Evolutionary conservation across 768 basidiomycete genomes (phyloP).

Genomic region (Russula earlei): DNA sequence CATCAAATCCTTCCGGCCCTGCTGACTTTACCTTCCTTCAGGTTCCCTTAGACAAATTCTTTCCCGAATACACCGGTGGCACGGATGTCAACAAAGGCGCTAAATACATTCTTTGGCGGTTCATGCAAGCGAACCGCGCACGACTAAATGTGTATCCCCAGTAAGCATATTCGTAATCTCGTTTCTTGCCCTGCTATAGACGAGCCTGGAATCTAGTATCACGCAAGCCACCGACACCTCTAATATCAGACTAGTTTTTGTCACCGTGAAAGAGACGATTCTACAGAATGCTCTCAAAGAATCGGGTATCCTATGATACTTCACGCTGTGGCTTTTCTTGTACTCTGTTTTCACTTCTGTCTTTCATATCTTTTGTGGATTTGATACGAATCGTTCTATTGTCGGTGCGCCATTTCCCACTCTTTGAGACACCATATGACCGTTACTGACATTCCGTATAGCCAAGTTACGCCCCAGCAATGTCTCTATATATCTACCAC

Average conservation of each 20-base stretch:
- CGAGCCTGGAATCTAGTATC: constrained; percentile 35
- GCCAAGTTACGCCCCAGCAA: constrained; percentile 18
- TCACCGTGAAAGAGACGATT: constrained; percentile 90
- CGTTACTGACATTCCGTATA: background rate
- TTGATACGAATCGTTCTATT: constrained; percentile 14
- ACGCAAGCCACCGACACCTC: constrained; percentile 87
- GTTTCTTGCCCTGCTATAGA: background rate
- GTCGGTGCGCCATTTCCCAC: constrained; percentile 1
- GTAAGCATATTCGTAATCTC: constrained; percentile 32
- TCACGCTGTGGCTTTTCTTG: constrained; percentile 1
- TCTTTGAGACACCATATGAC: too few relatives aligned
- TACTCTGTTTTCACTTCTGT: constrained; percentile 12
- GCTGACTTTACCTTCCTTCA: constrained; percentile 20
- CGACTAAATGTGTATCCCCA: constrained; percentile 85
- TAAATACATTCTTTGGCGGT: constrained; percentile 90
- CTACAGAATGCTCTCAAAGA: constrained; percentile 81
- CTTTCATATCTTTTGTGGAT: constrained; percentile 11
- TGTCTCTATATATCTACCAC: constrained; percentile 12
- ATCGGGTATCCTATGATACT: constrained; percentile 60
- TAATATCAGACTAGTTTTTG: constrained; percentile 75
- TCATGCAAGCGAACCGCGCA: constrained; percentile 85
- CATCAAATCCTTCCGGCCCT: background rate
- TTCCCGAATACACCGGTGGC: constrained; percentile 85
- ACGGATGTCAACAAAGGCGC: constrained; percentile 89
- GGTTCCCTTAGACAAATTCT: constrained; percentile 70